Evolutionary conservation across 805 yeast species (phyloP).

Genomic region (Candida orba): DNA sequence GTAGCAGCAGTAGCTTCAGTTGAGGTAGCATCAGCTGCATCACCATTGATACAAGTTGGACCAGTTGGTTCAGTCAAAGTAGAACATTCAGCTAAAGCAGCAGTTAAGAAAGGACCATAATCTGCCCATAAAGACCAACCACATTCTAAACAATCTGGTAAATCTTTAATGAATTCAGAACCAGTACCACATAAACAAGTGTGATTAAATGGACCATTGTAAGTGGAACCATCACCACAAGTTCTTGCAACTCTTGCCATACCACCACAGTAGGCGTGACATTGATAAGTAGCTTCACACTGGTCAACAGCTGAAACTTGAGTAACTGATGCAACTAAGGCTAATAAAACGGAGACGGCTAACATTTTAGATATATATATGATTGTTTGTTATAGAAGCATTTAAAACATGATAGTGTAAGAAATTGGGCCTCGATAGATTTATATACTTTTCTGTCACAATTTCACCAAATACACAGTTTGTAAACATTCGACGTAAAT

Average conservation of each 20-base stretch:
- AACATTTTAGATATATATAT: not conserved
- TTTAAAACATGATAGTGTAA: too few species aligned
- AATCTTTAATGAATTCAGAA: constrained; percentile 8
- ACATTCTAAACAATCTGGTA: constrained; percentile 26
- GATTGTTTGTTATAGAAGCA: too few species aligned
- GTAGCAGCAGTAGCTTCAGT: not conserved
- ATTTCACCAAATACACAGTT: too few species aligned
- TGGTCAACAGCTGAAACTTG: not conserved
- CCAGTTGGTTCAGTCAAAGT: constrained; percentile 26
- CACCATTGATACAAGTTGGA: constrained; percentile 9
- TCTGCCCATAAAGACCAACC: constrained; percentile 31
- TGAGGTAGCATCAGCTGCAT: not conserved
- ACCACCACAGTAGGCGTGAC: constrained; percentile 15
- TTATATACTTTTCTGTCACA: too few species aligned
- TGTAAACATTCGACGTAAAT: too few species aligned
- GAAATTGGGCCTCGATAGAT: not conserved
- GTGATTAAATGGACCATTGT: constrained; percentile 14
- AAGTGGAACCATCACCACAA: constrained; percentile 14
- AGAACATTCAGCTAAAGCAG: constrained; percentile 22
- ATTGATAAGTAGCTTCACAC: not conserved
- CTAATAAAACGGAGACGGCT: not conserved
- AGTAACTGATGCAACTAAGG: not conserved
- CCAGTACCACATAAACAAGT: constrained; percentile 17
- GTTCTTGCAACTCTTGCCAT: constrained; percentile 24
- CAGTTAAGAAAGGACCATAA: constrained; percentile 22